Percentiles rank a stretch among this genome's conserved stretches.
These are phyloP conservation scores for Biancaea sappan DNA, from an alignment of 306 rosid species.

Conservation along the genomic window DNA sequence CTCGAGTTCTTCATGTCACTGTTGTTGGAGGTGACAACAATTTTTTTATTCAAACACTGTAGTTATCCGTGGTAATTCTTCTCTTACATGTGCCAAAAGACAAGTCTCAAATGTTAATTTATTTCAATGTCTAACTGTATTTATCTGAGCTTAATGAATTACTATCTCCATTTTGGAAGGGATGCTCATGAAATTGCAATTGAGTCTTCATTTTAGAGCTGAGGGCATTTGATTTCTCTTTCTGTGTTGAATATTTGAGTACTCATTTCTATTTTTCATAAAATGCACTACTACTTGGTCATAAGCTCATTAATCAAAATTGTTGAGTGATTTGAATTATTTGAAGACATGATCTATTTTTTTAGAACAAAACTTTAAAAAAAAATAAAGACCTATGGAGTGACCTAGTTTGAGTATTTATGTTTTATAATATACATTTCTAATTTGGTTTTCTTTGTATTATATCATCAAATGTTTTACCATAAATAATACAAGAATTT, in stretches of 20 bases:
- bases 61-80: conserved; percentile 49
- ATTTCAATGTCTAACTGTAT: neutral
- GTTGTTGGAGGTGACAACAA: conserved; percentile 44
- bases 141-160: neutral
- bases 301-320: neutral
- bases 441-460: too few relatives aligned
- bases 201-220: neutral
- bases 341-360: too few relatives aligned
- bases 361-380: too few relatives aligned
- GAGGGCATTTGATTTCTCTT: neutral
- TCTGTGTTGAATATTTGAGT: neutral
- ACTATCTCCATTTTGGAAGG: neutral
- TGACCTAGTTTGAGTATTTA: too few relatives aligned
- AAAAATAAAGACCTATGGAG: too few relatives aligned
- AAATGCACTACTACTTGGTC: neutral
- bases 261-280: neutral
- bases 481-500: too few relatives aligned
- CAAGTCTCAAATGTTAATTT: too few relatives aligned
- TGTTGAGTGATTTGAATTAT: too few relatives aligned
- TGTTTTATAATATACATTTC: too few relatives aligned
- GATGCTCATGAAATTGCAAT: neutral
- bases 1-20: conserved; percentile 60
- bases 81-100: too few relatives aligned
- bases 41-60: conserved; percentile 44
- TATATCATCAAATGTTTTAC: too few relatives aligned